These are phyloP conservation scores for Aspergillus novoparasiticus DNA, from an alignment of 2,329 filamentous ascomycete species.

Conservation along the genomic window DNA sequence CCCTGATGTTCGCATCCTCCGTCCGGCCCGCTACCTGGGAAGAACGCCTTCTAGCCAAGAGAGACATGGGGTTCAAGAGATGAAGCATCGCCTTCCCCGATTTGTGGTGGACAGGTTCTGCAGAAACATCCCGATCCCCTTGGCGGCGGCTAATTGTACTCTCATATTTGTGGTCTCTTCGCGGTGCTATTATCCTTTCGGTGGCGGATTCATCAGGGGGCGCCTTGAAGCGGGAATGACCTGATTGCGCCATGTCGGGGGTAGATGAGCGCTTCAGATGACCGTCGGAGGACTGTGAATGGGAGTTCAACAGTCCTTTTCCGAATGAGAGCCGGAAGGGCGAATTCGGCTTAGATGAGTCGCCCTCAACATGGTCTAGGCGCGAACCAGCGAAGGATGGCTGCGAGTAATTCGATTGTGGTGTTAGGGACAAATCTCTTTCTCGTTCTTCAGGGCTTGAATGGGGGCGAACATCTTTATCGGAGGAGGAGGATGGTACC, in stretches of 20 bases:
- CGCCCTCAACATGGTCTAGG: constrained; percentile 29
- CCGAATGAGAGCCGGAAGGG: constrained; percentile 41
- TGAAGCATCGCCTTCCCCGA: constrained; percentile 55
- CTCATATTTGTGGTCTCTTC: constrained; percentile 32
- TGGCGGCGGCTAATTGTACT: constrained; percentile 24
- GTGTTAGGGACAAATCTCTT: constrained; percentile 22
- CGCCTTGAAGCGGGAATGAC: constrained; percentile 31
- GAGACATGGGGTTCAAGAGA: constrained; percentile 63
- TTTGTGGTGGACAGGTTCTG: constrained; percentile 34
- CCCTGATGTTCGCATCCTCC: constrained; percentile 55
- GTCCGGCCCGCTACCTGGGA: constrained; percentile 53
- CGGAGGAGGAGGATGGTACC: constrained; percentile 28
- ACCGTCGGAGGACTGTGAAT: constrained; percentile 25
- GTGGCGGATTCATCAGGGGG: constrained; percentile 30
- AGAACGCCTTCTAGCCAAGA: constrained; percentile 60
- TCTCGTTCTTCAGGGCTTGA: constrained; percentile 36
- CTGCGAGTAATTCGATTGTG: constrained; percentile 32
- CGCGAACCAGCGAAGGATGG: constrained; percentile 23
- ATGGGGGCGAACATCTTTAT: constrained; percentile 31
- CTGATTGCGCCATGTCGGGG: constrained; percentile 24
- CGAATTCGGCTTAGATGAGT: constrained; percentile 36
- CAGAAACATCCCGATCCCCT: constrained; percentile 30
- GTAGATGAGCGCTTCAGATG: constrained; percentile 32
- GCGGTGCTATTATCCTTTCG: constrained; percentile 25
- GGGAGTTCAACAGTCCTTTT: constrained; percentile 29